Base-by-base conservation (phyloP, 768 basidiomycete species). In the Gyrodon lividus region DNA sequence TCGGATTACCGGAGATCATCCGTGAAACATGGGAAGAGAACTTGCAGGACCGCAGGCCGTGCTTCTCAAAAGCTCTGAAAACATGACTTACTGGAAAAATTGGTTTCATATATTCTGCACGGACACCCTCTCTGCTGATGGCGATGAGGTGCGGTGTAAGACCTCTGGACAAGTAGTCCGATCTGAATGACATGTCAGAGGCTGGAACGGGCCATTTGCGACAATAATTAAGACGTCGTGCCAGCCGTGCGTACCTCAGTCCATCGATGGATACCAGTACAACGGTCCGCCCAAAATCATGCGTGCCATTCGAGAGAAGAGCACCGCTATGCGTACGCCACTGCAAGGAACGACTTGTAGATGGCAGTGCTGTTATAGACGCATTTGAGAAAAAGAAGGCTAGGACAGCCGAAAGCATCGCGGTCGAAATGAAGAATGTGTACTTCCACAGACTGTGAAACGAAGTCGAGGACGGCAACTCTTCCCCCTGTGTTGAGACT, bases 241-340 rank as follows among this genome's bases (percentile, higher is more conserved):
- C 23, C 19, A 7, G 17, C 35, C 10, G 46, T 5, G 41, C 48
- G 10, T 30, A 57, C 57, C 63, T 51, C 12, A 93, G 66, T 3
- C 92, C 92, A 64, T 93, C 92, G 28, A 94, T 85, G 28, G 90
- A 92, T 2, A 94, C 82, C 38, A 94, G 77, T n/a, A 94, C 66
- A 1, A 91, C 87, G 0, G 89, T 92, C 56, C 80, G 77, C 69
- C 77, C 83, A 70, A 84, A 92, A 43, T 80, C 74, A 57, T 91
- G 86, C 1, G 92, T 91, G 20, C 91, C 89, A 61, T 92, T 93
- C n/a, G 82, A 87, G 42, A 57, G 43, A 31, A 46, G 34, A 31
- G 12, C 5, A 31, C 9, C 20, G 22, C 7, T 24, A 1, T 33
- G 14, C 17, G 7, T n/a, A 30, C 22, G 8, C 44, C 17, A 39